A percentile compares a stretch with the other conserved stretches of the same genome.
Evolutionary conservation across 2,329 filamentous ascomycete species (phyloP).

Genomic region (Esteya vermicola): DNA sequence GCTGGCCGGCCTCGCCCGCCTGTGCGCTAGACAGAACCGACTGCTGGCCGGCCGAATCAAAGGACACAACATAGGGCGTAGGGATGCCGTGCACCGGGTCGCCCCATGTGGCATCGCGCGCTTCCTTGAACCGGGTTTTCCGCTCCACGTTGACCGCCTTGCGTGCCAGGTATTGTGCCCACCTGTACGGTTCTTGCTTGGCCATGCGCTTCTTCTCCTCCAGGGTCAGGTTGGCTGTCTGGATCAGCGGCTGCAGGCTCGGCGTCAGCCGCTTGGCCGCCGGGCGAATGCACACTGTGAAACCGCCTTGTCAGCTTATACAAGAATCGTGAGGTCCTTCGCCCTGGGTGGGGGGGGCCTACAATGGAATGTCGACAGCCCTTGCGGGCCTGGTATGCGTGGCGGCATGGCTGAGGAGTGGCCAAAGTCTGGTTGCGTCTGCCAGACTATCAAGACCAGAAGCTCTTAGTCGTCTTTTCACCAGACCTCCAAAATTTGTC

Average conservation of each 20-base stretch:
- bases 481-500: slow-evolving; percentile 8
- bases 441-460: not conserved
- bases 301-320: slow-evolving; percentile 1
- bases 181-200: slow-evolving; percentile 67
- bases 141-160: slow-evolving; percentile 72
- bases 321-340: too few relatives aligned
- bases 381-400: slow-evolving; percentile 46
- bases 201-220: slow-evolving; percentile 51
- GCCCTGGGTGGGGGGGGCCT: too few relatives aligned
- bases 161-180: slow-evolving; percentile 67
- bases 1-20: slow-evolving; percentile 26
- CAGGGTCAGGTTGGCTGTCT: slow-evolving; percentile 48
- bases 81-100: slow-evolving; percentile 65
- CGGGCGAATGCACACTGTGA: slow-evolving; percentile 46
- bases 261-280: slow-evolving; percentile 27
- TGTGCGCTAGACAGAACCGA: slow-evolving; percentile 18
- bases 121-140: slow-evolving; percentile 51
- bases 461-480: slow-evolving; percentile 4
- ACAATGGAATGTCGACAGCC: slow-evolving; percentile 47
- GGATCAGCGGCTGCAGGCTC: slow-evolving; percentile 42
- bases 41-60: slow-evolving; percentile 49
- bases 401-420: slow-evolving; percentile 45
- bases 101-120: slow-evolving; percentile 52
- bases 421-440: not conserved
- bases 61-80: slow-evolving; percentile 73